Base-by-base conservation (phyloP, 805 yeast species). In the Candida boleticola region DNA sequence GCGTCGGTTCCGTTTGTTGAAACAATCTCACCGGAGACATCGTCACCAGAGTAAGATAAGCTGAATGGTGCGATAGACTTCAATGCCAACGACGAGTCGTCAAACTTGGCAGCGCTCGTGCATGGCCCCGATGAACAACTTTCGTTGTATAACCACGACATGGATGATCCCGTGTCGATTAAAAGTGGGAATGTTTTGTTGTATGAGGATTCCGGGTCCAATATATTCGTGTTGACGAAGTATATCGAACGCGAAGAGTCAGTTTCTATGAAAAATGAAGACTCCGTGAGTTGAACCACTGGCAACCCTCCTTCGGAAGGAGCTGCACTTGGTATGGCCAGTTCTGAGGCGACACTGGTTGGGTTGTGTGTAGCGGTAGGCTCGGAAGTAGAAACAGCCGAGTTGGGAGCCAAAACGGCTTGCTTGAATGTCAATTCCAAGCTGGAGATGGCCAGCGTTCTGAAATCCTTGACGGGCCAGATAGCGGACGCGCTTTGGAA, bases 161-260 rank as follows among this genome's bases (percentile, higher is more conserved):
- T 74, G 14, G 81, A 80, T 21, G 84, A 78, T 5, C 85, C 87
- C 0, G 88, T 82, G 57, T 82, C 88, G 14, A 82, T 60, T 16
- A 82, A 66, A 30, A 82, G 60, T 4, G 77, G 77, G 49, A 71
- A 79, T 25, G 62, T 61, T n/a, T 55, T 54, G n/a, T 64, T 50
- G 32, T 57, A 55, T 22, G 51, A 39, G 2, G 56, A 36, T 20
- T 50, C 53, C 0, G 60, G 37, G 26, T 61, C 57, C 18, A 55
- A 43, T 21, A 64, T 39, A 5, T 50, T 31, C 10, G 42, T 33
- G 21, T 47, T 40, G 27, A 55, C 36, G 36, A 50, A 56, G 34
- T 53, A 54, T n/a, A 55, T 50, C 7, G 63, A 52, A 16, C 51
- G 46, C 7, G 53, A 41, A 23, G 29, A 32, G 39, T 56, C 63